Conservation (phyloP, 306 rosid genomes). For the Alnus glutinosa region DNA sequence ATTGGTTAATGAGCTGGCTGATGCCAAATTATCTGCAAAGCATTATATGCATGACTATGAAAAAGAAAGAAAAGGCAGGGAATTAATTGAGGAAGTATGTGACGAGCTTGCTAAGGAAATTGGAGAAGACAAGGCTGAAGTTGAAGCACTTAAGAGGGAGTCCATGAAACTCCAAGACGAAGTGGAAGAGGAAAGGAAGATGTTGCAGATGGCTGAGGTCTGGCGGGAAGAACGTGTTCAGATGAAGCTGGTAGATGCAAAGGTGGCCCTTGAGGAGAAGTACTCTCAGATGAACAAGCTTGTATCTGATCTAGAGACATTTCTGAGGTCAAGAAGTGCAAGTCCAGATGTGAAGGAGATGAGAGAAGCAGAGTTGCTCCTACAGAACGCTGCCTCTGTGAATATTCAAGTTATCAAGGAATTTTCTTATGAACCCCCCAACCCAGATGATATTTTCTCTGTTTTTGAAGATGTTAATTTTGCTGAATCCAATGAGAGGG, state of each 20-base stretch:
- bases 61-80: slow-evolving; percentile 73
- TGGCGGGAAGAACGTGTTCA: slow-evolving; percentile 99
- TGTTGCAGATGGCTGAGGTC: slow-evolving; percentile 96
- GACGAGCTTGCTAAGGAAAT: slow-evolving; percentile 95
- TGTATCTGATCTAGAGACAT: slow-evolving; percentile 62
- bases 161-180: slow-evolving; percentile 67
- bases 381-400: slow-evolving; percentile 59
- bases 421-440: slow-evolving; percentile 68
- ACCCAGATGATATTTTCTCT: slow-evolving; percentile 74
- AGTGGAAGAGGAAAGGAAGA: slow-evolving; percentile 82
- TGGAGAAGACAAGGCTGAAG: slow-evolving; percentile 91
- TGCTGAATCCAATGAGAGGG: slow-evolving; percentile 67
- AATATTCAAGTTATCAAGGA: slow-evolving; percentile 68
- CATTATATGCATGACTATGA: slow-evolving; percentile 78
- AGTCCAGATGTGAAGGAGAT: slow-evolving; percentile 61
- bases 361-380: slow-evolving; percentile 60
- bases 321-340: slow-evolving; percentile 45
- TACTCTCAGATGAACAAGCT: slow-evolving; percentile 85
- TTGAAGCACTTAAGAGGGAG: slow-evolving; percentile 74
- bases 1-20: slow-evolving; percentile 84
- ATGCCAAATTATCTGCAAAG: slow-evolving; percentile 70
- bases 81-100: slow-evolving; percentile 80
- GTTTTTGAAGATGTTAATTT: slow-evolving; percentile 66
- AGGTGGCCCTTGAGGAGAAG: slow-evolving; percentile 85
- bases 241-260: slow-evolving; percentile 92